Evolutionary conservation across 345 rosid genomes (phyloP).

Genomic region (Erucastrum elatum): DNA sequence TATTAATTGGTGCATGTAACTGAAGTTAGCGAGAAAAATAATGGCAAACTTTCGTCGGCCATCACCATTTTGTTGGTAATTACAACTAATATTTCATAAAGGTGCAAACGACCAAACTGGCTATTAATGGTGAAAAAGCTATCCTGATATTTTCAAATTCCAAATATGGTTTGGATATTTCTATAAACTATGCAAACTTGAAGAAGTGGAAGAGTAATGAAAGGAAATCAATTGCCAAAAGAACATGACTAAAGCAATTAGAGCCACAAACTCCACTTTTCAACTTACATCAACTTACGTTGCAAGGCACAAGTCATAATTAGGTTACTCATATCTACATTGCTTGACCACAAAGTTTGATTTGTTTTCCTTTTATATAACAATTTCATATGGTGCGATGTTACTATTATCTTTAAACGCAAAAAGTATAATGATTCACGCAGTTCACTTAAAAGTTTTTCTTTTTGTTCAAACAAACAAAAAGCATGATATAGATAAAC

Average conservation of each 20-base stretch:
- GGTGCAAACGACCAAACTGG: neutral
- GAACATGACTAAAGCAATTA: slow-evolving; percentile 12
- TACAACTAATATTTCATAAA: neutral
- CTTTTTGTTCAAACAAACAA: neutral
- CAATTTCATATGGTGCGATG: slow-evolving; percentile 26
- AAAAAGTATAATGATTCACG: neutral
- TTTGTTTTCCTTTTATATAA: slow-evolving; percentile 31
- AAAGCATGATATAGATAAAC: slow-evolving; percentile 1
- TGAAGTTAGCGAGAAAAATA: neutral
- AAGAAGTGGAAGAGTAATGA: slow-evolving; percentile 11
- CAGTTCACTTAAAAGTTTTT: slow-evolving; percentile 13
- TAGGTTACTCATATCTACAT: slow-evolving; percentile 37
- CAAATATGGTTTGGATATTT: neutral
- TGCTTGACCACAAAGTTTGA: slow-evolving; percentile 41
- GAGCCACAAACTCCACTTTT: slow-evolving; percentile 24
- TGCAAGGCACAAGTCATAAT: slow-evolving; percentile 41
- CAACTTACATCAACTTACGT: slow-evolving; percentile 36
- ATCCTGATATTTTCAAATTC: neutral
- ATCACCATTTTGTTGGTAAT: neutral
- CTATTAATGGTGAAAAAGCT: neutral
- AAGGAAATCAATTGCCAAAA: neutral
- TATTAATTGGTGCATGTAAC: neutral
- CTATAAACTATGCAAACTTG: neutral
- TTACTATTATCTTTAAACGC: slow-evolving; percentile 29
- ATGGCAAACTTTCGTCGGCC: slow-evolving; percentile 3